These are phyloP conservation scores for Cladosporium velox DNA, from an alignment of 2,329 filamentous ascomycete species.

Conservation along the genomic window DNA sequence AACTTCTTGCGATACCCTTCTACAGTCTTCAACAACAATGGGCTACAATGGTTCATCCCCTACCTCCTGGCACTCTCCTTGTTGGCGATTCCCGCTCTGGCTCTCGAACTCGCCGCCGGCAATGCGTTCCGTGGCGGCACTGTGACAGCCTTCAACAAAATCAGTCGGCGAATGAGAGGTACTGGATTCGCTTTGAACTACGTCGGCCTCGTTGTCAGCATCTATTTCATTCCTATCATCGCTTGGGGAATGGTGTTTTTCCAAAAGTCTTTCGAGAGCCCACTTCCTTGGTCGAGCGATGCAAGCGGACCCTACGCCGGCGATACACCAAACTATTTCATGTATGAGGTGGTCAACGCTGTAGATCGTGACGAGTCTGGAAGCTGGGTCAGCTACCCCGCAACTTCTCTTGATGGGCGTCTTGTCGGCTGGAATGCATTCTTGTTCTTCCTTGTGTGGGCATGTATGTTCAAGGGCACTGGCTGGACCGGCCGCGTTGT, in stretches of 20 bases:
- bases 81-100: slow-evolving; percentile 58
- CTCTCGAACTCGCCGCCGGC: slow-evolving; percentile 56
- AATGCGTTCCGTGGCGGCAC: slow-evolving; percentile 52
- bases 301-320: slow-evolving; percentile 58
- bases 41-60: slow-evolving; percentile 63
- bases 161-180: slow-evolving; percentile 49
- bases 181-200: slow-evolving; percentile 54
- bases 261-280: slow-evolving; percentile 56
- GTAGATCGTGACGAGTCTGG: slow-evolving; percentile 41
- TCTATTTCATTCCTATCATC: slow-evolving; percentile 59
- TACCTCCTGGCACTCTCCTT: slow-evolving; percentile 58
- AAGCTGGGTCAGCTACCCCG: slow-evolving; percentile 49
- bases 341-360: slow-evolving; percentile 28
- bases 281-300: slow-evolving; percentile 55
- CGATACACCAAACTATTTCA: slow-evolving; percentile 38
- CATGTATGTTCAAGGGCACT: slow-evolving; percentile 61
- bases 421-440: slow-evolving; percentile 61
- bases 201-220: slow-evolving; percentile 56
- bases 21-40: slow-evolving; percentile 61
- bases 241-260: slow-evolving; percentile 64
- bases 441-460: slow-evolving; percentile 61
- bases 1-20: slow-evolving; percentile 62
- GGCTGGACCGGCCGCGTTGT: slow-evolving; percentile 60
- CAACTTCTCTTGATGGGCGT: slow-evolving; percentile 53
- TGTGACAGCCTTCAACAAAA: slow-evolving; percentile 41